These are phyloP conservation scores for Suillus tomentosus DNA, from an alignment of 768 basidiomycete genomes.

Conservation along the genomic window DNA sequence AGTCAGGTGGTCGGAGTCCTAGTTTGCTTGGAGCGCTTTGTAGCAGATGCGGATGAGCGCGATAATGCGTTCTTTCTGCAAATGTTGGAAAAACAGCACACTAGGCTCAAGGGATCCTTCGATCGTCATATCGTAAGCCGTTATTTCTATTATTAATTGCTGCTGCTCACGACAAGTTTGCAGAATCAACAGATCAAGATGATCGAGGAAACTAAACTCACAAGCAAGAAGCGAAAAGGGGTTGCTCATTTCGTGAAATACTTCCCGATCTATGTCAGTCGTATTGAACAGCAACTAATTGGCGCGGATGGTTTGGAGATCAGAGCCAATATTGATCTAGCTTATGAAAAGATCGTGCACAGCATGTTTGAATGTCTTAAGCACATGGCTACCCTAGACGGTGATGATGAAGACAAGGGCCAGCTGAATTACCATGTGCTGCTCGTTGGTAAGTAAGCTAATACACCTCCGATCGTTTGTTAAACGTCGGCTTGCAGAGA, in stretches of 20 bases:
- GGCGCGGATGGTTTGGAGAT: constrained; percentile 78
- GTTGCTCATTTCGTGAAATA: constrained; percentile 90
- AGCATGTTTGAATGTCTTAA: constrained; percentile 92
- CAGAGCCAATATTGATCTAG: constrained; percentile 71
- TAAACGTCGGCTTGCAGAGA: constrained; percentile 56
- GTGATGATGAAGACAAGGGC: constrained; percentile 93
- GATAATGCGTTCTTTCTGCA: constrained; percentile 74
- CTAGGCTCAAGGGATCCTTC: constrained; percentile 70
- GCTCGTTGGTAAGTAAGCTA: constrained; percentile 71
- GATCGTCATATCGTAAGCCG: constrained; percentile 71
- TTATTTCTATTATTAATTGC: neutral
- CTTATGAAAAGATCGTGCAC: constrained; percentile 87
- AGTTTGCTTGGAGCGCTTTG: constrained; percentile 73
- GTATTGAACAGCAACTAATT: constrained; percentile 82
- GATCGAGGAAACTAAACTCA: constrained; percentile 89
- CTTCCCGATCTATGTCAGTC: constrained; percentile 86
- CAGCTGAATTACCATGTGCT: constrained; percentile 96
- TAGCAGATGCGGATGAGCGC: constrained; percentile 76
- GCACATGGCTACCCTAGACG: constrained; percentile 95
- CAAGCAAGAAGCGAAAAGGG: constrained; percentile 90
- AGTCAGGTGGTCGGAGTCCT: constrained; percentile 89
- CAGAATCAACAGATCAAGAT: constrained; percentile 86
- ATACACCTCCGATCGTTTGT: neutral
- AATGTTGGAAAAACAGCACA: constrained; percentile 81
- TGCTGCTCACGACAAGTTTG: constrained; percentile 10